These are phyloP conservation scores for Colletotrichum melonis DNA, from an alignment of 2,329 filamentous ascomycete species.

Conservation along the genomic window DNA sequence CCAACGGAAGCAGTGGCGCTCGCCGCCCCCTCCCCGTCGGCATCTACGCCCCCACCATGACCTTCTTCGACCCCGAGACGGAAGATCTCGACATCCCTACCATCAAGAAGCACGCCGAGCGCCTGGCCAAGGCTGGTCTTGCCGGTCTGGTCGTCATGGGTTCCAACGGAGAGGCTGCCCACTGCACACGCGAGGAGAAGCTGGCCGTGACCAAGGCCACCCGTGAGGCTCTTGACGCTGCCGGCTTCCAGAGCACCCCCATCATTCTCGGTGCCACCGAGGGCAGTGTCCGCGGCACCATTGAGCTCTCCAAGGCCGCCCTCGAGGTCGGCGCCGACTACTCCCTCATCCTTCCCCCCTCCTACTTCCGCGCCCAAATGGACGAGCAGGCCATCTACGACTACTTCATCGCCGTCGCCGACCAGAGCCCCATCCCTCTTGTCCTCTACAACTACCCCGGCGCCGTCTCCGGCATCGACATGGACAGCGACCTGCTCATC, in stretches of 20 bases:
- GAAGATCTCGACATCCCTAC: conserved; percentile 85
- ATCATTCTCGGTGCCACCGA: conserved; percentile 87
- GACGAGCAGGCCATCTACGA: conserved; percentile 79
- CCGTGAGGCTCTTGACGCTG: conserved; percentile 83
- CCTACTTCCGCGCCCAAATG: conserved; percentile 83
- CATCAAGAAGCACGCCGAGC: conserved; percentile 84
- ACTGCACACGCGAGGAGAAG: conserved; percentile 84
- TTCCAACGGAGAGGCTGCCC: conserved; percentile 90
- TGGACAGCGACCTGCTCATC: conserved; percentile 90
- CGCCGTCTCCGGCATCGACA: conserved; percentile 86
- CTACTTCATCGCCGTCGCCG: conserved; percentile 81
- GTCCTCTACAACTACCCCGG: conserved; percentile 94
- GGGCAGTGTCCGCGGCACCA: conserved; percentile 83
- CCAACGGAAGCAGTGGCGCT: conserved; percentile 40
- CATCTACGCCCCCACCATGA: conserved; percentile 91
- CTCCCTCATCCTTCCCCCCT: conserved; percentile 81
- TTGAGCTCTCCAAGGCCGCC: conserved; percentile 77
- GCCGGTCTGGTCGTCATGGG: conserved; percentile 88
- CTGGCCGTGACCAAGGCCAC: conserved; percentile 80
- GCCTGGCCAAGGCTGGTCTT: conserved; percentile 81
- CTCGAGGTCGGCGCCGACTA: conserved; percentile 81
- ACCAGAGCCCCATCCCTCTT: conserved; percentile 79
- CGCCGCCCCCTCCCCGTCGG: conserved; percentile 77
- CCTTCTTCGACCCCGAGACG: conserved; percentile 86
- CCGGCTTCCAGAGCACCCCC: conserved; percentile 80